Percentiles rank a stretch among this genome's conserved stretches.
These are phyloP conservation scores for Ceratorhiza oryzae-sativae DNA, from an alignment of 1,284 basidiomycete genomes.

Conservation along the genomic window DNA sequence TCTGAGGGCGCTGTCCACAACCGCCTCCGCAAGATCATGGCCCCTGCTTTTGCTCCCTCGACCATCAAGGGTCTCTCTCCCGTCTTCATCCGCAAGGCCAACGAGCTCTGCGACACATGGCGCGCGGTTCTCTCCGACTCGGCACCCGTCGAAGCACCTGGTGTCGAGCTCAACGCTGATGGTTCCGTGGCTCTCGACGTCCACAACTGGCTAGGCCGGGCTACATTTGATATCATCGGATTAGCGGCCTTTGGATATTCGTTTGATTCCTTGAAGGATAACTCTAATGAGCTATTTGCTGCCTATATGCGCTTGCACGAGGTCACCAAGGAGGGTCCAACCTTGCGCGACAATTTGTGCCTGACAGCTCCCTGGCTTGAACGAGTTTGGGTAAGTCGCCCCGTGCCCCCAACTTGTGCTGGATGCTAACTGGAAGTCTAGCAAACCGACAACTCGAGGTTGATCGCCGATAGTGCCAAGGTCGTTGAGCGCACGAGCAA, in stretches of 20 bases:
- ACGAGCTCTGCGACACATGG: constrained; percentile 55
- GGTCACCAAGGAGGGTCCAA: constrained; percentile 65
- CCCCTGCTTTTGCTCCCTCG: constrained; percentile 63
- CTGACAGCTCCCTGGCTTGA: constrained; percentile 64
- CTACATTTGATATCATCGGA: constrained; percentile 76
- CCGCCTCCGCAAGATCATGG: constrained; percentile 32
- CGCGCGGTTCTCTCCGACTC: background rate
- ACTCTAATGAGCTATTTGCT: constrained; percentile 58
- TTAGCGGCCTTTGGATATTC: constrained; percentile 59
- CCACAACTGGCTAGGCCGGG: constrained; percentile 65
- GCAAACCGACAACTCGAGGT: constrained; percentile 48
- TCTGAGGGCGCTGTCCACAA: constrained; percentile 39
- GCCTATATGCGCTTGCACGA: constrained; percentile 48
- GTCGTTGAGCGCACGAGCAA: constrained; percentile 58
- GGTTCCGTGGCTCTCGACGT: constrained; percentile 58
- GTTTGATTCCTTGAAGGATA: constrained; percentile 53
- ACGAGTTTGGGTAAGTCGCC: constrained; percentile 62
- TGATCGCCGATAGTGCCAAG: constrained; percentile 49
- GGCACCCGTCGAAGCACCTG: constrained; percentile 30
- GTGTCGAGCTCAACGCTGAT: constrained; percentile 32
- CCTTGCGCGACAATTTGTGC: constrained; percentile 58
- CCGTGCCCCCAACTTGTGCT: constrained; percentile 58
- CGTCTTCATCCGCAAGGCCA: constrained; percentile 69
- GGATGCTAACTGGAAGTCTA: constrained; percentile 38
- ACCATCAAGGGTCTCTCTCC: constrained; percentile 65